These are phyloP conservation scores for Aspergillus fumigatiaffinis DNA, from an alignment of 2,329 filamentous ascomycete genomes.

Conservation along the genomic window DNA sequence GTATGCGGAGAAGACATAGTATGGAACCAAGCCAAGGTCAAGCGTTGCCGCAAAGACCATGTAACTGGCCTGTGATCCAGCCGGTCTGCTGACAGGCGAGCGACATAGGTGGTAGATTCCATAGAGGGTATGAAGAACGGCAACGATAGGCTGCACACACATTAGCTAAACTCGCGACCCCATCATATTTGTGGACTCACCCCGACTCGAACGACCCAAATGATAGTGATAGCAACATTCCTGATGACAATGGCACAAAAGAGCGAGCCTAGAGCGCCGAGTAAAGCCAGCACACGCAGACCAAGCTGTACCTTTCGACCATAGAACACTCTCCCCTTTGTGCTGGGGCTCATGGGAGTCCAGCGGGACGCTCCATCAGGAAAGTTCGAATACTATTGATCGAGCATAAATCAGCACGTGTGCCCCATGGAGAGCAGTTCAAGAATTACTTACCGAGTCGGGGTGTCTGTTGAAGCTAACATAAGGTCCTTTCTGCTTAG, in stretches of 20 bases:
- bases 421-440: background rate
- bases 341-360: constrained; percentile 64
- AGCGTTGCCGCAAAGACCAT: constrained; percentile 75
- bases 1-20: constrained; percentile 58
- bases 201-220: constrained; percentile 73
- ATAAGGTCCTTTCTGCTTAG: constrained; percentile 69
- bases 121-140: constrained; percentile 68
- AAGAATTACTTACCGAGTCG: constrained; percentile 57
- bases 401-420: constrained; percentile 2
- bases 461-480: constrained; percentile 82
- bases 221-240: constrained; percentile 59
- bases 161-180: background rate
- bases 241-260: constrained; percentile 74
- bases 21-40: constrained; percentile 64
- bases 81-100: constrained; percentile 65
- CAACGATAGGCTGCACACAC: constrained; percentile 63
- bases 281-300: constrained; percentile 62
- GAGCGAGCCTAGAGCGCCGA: constrained; percentile 67
- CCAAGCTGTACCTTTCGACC: constrained; percentile 65
- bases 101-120: constrained; percentile 75
- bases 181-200: constrained; percentile 48
- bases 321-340: constrained; percentile 68
- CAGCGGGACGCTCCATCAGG: constrained; percentile 59
- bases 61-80: constrained; percentile 81
- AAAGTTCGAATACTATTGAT: constrained; percentile 48